These are phyloP conservation scores for Oryza longistaminata DNA, from an alignment of 176 grass and related monocot species.

Conservation along the genomic window DNA sequence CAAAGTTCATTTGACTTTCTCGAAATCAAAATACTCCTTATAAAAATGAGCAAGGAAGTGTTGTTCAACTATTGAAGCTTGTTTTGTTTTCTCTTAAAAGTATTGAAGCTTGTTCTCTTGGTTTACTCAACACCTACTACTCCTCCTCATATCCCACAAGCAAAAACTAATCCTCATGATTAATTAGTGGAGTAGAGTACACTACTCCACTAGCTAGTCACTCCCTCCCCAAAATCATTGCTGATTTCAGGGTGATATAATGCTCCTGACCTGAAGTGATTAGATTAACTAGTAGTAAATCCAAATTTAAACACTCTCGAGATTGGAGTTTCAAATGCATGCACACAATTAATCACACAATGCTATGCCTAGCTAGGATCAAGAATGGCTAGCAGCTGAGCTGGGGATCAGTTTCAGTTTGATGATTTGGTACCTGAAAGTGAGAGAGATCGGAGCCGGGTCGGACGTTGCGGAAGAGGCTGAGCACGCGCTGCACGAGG, in stretches of 20 bases:
- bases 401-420: too few relatives aligned
- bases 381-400: neutral
- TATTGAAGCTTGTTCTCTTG: too few relatives aligned
- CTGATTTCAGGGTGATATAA: neutral
- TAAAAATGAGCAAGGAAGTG: too few relatives aligned
- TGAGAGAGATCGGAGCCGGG: slow-evolving; percentile 85
- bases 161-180: neutral
- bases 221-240: slow-evolving; percentile 13
- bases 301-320: slow-evolving; percentile 4
- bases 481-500: slow-evolving; percentile 62
- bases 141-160: neutral
- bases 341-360: neutral
- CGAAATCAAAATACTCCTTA: too few relatives aligned
- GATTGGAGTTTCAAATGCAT: slow-evolving; percentile 10
- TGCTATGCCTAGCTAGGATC: neutral
- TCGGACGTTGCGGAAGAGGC: slow-evolving; percentile 75
- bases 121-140: neutral
- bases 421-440: slow-evolving; percentile 54
- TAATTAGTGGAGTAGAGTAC: neutral
- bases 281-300: neutral
- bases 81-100: too few relatives aligned
- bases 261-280: neutral
- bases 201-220: neutral
- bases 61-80: too few relatives aligned
- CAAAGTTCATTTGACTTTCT: too few relatives aligned